phyloP scores from a whole-genome alignment of 2,329 filamentous ascomycete genomes.

The Chrysosporium queenslandicum region DNA sequence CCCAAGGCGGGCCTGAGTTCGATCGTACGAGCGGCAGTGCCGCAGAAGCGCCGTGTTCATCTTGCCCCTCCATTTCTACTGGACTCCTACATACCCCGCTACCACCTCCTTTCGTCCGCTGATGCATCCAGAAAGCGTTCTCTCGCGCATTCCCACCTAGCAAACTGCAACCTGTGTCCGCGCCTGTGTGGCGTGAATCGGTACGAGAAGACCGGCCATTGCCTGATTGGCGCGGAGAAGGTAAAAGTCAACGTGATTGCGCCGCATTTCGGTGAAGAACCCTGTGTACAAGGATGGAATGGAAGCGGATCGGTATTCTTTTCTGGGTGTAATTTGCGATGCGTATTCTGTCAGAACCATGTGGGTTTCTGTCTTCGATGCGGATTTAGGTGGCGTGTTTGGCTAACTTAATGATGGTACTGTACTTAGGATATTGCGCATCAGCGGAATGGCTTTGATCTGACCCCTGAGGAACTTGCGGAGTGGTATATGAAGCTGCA shows the following conservation, averaged over 20 bases:
- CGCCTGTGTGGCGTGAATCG: conserved; percentile 68
- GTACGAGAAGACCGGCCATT: conserved; percentile 68
- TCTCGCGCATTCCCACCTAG: conserved; percentile 61
- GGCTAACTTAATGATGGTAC: not conserved
- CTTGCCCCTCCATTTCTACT: conserved; percentile 58
- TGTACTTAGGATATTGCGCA: conserved; percentile 61
- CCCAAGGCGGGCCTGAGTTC: not conserved
- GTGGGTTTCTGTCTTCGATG: conserved; percentile 17
- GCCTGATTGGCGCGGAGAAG: conserved; percentile 61
- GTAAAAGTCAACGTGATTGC: conserved; percentile 77
- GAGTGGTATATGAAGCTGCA: conserved; percentile 79
- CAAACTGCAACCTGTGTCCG: conserved; percentile 73
- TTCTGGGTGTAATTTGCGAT: conserved; percentile 63
- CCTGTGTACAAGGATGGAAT: conserved; percentile 71
- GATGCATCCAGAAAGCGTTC: conserved; percentile 66
- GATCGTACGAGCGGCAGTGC: not conserved
- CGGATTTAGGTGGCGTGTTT: not conserved
- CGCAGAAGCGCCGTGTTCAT: conserved; percentile 13
- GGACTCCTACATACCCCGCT: conserved; percentile 63
- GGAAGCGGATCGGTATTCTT: conserved; percentile 76
- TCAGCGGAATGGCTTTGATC: conserved; percentile 66
- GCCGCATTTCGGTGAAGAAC: conserved; percentile 76
- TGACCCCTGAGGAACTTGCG: conserved; percentile 67
- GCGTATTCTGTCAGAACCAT: conserved; percentile 68
- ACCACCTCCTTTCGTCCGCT: conserved; percentile 55